Percentiles rank a stretch among this genome's conserved stretches.
Conservation (phyloP, 139 green algal genomes). For the Tetraselmis striata region DNA sequence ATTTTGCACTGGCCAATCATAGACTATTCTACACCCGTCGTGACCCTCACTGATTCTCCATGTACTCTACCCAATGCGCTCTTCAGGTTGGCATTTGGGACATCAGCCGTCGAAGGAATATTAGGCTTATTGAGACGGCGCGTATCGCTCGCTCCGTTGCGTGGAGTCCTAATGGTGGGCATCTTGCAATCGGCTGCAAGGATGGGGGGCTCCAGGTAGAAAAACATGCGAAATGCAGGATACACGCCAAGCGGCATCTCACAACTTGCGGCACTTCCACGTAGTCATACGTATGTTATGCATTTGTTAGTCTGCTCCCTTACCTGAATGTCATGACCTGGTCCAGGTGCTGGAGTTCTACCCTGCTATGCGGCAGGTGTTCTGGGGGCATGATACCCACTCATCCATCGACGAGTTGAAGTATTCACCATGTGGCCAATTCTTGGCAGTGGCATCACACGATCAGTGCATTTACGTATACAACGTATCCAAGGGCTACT, state of each 20-base stretch:
- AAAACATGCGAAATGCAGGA: too few relatives aligned
- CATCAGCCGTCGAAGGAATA: neutral
- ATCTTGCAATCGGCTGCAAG: neutral
- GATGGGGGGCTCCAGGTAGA: neutral
- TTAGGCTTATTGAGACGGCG: neutral
- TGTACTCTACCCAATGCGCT: too few relatives aligned
- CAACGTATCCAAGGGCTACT: too few relatives aligned
- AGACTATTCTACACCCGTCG: too few relatives aligned
- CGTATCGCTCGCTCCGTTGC: neutral
- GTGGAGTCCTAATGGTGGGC: neutral
- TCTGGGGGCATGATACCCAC: neutral
- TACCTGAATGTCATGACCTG: too few relatives aligned
- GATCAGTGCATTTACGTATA: conserved; percentile 61
- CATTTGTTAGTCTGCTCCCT: too few relatives aligned
- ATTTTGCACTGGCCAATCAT: too few relatives aligned
- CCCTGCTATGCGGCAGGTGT: neutral
- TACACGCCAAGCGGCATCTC: too few relatives aligned
- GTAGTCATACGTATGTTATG: too few relatives aligned
- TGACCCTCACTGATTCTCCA: too few relatives aligned
- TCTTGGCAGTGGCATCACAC: conserved; percentile 44
- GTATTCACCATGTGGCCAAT: conserved; percentile 47
- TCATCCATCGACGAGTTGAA: conserved; percentile 45
- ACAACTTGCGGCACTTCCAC: too few relatives aligned
- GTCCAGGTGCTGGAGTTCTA: neutral
- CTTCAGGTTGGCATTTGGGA: neutral